phyloP scores from a whole-genome alignment of 2,329 filamentous ascomycete genomes.

The Paecilomyces sp. region DNA sequence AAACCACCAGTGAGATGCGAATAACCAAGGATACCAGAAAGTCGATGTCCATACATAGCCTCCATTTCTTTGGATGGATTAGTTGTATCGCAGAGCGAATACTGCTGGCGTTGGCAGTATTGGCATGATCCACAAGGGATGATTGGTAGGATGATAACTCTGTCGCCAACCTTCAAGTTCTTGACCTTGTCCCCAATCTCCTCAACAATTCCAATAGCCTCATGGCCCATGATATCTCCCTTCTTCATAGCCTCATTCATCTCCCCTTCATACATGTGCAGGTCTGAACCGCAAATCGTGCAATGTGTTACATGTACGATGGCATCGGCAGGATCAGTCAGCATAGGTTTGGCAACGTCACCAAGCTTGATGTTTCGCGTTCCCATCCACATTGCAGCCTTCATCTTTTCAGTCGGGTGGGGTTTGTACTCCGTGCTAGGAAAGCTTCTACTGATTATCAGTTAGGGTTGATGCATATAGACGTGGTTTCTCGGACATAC shows the following conservation, averaged over 20 bases:
- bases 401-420: constrained; percentile 21
- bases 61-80: constrained; percentile 23
- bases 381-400: constrained; percentile 22
- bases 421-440: constrained; percentile 16
- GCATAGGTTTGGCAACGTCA: constrained; percentile 24
- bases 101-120: constrained; percentile 22
- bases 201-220: constrained; percentile 23
- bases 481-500: background rate
- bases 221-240: constrained; percentile 22
- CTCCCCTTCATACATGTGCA: constrained; percentile 25
- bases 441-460: background rate
- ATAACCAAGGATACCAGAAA: constrained; percentile 26
- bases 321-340: constrained; percentile 24
- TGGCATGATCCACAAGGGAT: constrained; percentile 23
- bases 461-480: background rate
- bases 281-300: constrained; percentile 25
- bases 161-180: constrained; percentile 15
- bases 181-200: constrained; percentile 17
- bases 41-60: constrained; percentile 17
- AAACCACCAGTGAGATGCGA: constrained; percentile 26
- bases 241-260: constrained; percentile 20
- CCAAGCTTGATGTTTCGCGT: constrained; percentile 21
- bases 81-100: constrained; percentile 23
- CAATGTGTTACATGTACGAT: constrained; percentile 27
- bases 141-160: constrained; percentile 23